Evolutionary conservation across 176 grass and related monocot genomes (phyloP).

Genomic region (Dendrocalamus sinicus): DNA sequence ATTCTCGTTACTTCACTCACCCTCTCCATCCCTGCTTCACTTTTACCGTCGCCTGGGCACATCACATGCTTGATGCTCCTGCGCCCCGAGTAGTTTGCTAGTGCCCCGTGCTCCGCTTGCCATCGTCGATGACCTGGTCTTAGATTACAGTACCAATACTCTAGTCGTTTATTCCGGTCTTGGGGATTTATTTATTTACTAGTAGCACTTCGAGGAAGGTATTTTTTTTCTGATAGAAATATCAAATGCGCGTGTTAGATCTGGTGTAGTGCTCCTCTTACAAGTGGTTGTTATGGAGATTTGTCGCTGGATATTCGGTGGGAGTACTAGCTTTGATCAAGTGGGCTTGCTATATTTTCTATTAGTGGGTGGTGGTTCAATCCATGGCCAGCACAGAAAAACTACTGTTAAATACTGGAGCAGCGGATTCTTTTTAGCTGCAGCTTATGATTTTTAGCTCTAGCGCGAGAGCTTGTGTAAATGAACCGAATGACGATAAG

Average conservation of each 20-base stretch:
- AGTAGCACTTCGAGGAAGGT: background rate
- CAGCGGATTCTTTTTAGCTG: no score
- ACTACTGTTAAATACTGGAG: no score
- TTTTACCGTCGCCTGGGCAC: background rate
- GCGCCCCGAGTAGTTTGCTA: background rate
- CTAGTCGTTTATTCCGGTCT: background rate
- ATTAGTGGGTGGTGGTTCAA: background rate
- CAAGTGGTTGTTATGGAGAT: background rate
- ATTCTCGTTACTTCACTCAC: constrained; percentile 42
- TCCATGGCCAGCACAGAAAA: background rate
- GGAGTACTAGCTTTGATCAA: background rate
- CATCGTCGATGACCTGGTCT: background rate
- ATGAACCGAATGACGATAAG: no score
- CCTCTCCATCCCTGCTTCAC: background rate
- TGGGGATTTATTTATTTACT: background rate
- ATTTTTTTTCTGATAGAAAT: background rate
- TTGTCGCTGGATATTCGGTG: background rate
- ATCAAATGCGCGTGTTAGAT: constrained; percentile 12
- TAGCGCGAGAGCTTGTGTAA: no score
- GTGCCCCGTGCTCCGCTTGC: background rate
- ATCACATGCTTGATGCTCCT: constrained; percentile 36
- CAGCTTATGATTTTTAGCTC: no score
- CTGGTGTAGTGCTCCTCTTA: background rate
- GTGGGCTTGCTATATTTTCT: constrained; percentile 20
- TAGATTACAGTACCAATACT: background rate